phyloP scores from a whole-genome alignment of 225 moss, liverwort and hornwort species.

The Pleurozium schreberi region DNA sequence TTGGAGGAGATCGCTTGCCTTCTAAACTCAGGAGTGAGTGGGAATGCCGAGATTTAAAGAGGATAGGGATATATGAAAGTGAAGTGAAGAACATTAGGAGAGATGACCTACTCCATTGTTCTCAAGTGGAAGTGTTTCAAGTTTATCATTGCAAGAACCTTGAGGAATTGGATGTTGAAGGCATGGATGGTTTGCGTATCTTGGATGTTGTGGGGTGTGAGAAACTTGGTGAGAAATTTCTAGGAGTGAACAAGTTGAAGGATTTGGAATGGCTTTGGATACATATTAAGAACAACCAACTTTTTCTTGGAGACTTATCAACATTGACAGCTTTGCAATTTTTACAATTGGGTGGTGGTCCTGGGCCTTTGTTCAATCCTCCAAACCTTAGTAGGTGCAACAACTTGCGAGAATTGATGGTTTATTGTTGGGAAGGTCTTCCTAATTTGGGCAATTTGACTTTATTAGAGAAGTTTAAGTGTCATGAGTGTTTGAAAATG shows the following conservation, averaged over 20 bases:
- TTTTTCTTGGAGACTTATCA: not conserved
- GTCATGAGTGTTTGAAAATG: fast-evolving
- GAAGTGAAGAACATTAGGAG: not conserved
- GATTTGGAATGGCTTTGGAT: not conserved
- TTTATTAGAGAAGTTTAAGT: not conserved
- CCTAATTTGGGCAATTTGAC: not conserved
- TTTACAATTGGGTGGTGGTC: fast-evolving
- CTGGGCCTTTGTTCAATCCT: fast-evolving
- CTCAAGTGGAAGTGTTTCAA: not conserved
- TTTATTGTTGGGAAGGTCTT: fast-evolving
- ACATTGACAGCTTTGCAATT: not conserved
- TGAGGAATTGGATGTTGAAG: not conserved
- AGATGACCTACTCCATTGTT: not conserved
- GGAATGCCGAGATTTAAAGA: not conserved
- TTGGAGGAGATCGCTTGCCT: fast-evolving
- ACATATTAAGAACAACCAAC: fast-evolving
- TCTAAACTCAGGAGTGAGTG: fast-evolving
- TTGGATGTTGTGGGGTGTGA: not conserved
- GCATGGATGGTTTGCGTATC: not conserved
- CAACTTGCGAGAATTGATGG: not conserved
- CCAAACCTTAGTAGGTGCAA: not conserved
- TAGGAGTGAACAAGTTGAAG: not conserved
- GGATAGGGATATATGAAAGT: not conserved
- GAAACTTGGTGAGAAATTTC: not conserved
- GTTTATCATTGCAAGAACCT: not conserved